Conservation (phyloP, 306 rosid genomes). For the Quercus bicolor region DNA sequence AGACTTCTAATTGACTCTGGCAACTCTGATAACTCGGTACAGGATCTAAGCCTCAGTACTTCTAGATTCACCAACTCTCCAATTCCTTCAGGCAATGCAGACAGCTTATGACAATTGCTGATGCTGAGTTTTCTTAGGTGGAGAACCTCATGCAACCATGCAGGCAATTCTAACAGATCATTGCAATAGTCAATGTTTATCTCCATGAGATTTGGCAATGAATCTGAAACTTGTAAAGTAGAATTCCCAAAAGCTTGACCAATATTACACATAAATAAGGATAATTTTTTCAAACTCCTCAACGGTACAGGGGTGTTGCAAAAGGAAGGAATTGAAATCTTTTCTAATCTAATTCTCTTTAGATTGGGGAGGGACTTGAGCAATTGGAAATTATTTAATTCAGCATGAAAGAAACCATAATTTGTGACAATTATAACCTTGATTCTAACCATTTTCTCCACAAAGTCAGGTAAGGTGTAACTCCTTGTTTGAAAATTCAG, state of each 20-base stretch:
- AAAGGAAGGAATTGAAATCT: constrained; percentile 23
- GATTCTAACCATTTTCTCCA: constrained; percentile 1
- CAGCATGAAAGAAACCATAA: neutral
- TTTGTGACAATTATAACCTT: neutral
- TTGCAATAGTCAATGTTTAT: constrained; percentile 40
- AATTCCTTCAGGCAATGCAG: constrained; percentile 28
- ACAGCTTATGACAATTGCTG: constrained; percentile 42
- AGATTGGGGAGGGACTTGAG: neutral
- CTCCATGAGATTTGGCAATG: constrained; percentile 39
- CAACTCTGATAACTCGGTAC: constrained; percentile 25
- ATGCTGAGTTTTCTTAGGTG: constrained; percentile 30
- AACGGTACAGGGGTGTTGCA: neutral
- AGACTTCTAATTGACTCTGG: constrained; percentile 27
- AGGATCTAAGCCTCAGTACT: constrained; percentile 34
- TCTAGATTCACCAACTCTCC: constrained; percentile 29
- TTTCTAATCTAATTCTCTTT: neutral
- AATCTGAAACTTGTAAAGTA: constrained; percentile 17
- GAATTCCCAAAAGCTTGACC: constrained; percentile 19
- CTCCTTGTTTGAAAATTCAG: neutral
- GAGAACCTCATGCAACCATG: constrained; percentile 14
- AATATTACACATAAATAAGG: constrained; percentile 42
- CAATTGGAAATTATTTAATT: neutral
- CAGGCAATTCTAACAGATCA: constrained; percentile 28
- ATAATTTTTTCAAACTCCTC: constrained; percentile 26
- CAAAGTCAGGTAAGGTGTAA: neutral